A percentile compares a stretch with the other conserved stretches of the same genome.
Evolutionary conservation across 768 basidiomycete genomes (phyloP).

Genomic region (Exsudoporus frostii): DNA sequence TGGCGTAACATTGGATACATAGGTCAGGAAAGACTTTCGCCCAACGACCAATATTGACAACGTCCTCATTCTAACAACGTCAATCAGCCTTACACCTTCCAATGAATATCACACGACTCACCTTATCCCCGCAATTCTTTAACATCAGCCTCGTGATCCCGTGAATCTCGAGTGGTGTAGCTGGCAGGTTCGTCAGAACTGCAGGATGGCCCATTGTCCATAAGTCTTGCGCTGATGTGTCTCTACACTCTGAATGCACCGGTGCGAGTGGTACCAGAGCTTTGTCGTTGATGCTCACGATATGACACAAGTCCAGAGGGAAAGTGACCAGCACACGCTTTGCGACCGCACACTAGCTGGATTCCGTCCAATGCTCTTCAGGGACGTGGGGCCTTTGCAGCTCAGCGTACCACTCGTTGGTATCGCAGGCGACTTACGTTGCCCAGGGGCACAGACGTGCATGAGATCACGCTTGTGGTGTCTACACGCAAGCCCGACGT

Average conservation of each 20-base stretch:
- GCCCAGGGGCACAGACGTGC: constrained; percentile 4
- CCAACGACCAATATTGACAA: constrained; percentile 28
- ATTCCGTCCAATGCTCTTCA: constrained; percentile 39
- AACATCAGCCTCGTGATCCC: constrained; percentile 13
- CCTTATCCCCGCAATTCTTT: constrained; percentile 21
- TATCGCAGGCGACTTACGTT: constrained; percentile 49
- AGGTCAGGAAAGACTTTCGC: background rate
- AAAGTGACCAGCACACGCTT: constrained; percentile 54
- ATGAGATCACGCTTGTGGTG: constrained; percentile 45
- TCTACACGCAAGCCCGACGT: constrained; percentile 56
- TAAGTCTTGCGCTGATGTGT: constrained; percentile 27
- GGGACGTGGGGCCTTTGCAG: constrained; percentile 37
- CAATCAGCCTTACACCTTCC: background rate
- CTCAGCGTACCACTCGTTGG: constrained; percentile 48
- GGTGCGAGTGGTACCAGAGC: background rate
- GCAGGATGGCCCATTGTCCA: constrained; percentile 31
- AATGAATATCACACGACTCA: constrained; percentile 4
- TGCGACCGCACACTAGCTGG: constrained; percentile 41
- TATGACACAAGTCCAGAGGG: constrained; percentile 57
- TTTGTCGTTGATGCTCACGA: constrained; percentile 43
- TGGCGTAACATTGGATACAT: background rate
- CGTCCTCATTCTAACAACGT: constrained; percentile 12
- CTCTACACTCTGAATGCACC: background rate
- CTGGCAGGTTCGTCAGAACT: constrained; percentile 28
- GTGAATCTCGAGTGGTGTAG: constrained; percentile 23